A percentile compares a stretch with the other conserved stretches of the same genome.
Conservation (phyloP, 225 moss, liverwort and hornwort species). For the Physcomitrium patens region DNA sequence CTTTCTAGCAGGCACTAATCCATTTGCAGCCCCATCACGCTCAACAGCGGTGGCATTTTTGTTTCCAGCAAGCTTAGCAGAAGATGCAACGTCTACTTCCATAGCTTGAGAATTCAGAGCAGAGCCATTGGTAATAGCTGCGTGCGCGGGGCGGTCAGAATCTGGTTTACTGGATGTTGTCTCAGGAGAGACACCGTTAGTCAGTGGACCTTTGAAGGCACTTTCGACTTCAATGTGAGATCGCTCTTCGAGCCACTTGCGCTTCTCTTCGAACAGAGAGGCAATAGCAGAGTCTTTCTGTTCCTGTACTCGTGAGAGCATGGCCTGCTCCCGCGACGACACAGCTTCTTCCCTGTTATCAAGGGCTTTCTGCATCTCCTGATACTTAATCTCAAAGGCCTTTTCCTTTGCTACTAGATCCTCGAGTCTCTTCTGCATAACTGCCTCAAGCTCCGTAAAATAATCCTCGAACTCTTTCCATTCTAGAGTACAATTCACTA, state of each 20-base stretch:
- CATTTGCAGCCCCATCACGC: slow-evolving; percentile 82
- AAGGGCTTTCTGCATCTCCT: slow-evolving; percentile 74
- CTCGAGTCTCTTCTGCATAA: slow-evolving; percentile 88
- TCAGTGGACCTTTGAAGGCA: slow-evolving; percentile 65
- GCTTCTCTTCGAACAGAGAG: slow-evolving; percentile 98
- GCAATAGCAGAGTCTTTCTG: slow-evolving; percentile 99
- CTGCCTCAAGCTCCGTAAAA: slow-evolving; percentile 89
- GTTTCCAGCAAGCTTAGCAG: slow-evolving; percentile 58
- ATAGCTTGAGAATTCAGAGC: slow-evolving; percentile 73
- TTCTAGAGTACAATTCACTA: slow-evolving; percentile 80
- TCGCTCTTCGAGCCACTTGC: slow-evolving; percentile 99
- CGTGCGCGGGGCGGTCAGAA: slow-evolving; percentile 58
- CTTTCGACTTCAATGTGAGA: slow-evolving; percentile 91
- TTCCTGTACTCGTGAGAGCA: slow-evolving; percentile 94
- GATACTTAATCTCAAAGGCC: slow-evolving; percentile 76
- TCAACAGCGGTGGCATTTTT: slow-evolving; percentile 56
- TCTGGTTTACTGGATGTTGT: slow-evolving; percentile 56
- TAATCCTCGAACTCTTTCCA: slow-evolving; percentile 99
- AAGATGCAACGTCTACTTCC: slow-evolving; percentile 85
- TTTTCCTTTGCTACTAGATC: slow-evolving; percentile 91
- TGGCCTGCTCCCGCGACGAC: slow-evolving; percentile 92
- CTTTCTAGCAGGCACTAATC: slow-evolving; percentile 81
- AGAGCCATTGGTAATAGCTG: slow-evolving; percentile 62
- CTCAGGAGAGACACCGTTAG: slow-evolving; percentile 53
- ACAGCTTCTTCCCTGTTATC: slow-evolving; percentile 88